Conservation (phyloP, 164 flowering plant species). For the Magnolia sinica region DNA sequence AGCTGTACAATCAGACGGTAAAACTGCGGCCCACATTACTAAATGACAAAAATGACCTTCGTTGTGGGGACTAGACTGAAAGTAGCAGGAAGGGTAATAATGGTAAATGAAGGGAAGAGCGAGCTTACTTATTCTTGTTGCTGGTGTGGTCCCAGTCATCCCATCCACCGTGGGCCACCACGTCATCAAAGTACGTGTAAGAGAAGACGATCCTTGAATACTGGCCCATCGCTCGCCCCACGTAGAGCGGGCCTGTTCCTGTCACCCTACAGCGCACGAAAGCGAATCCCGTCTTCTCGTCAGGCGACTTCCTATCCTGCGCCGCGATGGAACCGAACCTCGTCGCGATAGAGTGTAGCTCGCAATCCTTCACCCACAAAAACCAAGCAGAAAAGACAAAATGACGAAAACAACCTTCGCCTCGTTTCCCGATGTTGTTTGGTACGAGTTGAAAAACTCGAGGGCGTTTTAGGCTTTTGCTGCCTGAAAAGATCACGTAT, state of each 20-base stretch:
- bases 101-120: neutral
- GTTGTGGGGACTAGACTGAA: neutral
- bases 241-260: conserved; percentile 82
- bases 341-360: conserved; percentile 84
- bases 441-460: too few species aligned
- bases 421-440: too few species aligned
- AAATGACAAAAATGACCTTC: neutral
- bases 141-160: conserved; percentile 82
- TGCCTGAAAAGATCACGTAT: too few species aligned
- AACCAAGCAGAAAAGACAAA: neutral
- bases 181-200: conserved; percentile 69
- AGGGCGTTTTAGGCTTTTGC: too few species aligned
- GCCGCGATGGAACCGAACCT: conserved; percentile 95
- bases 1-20: too few species aligned
- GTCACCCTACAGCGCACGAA: conserved; percentile 74
- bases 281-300: conserved; percentile 81
- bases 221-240: conserved; percentile 95
- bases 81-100: neutral
- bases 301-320: conserved; percentile 51
- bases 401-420: neutral
- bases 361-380: conserved; percentile 52
- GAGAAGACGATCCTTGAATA: conserved; percentile 80
- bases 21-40: too few species aligned
- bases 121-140: conserved; percentile 66
- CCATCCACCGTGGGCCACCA: conserved; percentile 94